Evolutionary conservation across 73 alveolate genomes (phyloP), one percentile per base, ranked within the genome.

Genomic region (Paramecium pentaurelia): DNA sequence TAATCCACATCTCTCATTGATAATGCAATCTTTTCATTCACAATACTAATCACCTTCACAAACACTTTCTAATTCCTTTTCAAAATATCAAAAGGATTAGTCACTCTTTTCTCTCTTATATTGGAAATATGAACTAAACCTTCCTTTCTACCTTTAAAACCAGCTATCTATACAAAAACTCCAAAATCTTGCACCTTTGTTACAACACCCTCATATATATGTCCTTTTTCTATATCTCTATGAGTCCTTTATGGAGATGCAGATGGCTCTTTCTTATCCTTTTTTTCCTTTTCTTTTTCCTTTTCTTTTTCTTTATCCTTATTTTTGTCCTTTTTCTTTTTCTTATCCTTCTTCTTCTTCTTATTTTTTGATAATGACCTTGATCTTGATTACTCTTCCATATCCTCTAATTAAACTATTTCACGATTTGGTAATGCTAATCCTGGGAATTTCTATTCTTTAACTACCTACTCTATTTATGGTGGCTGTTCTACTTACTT

Each of bases 1-100:
- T 98, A 96, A 93, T 98, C 99, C 16, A 96, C 98, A 80, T 97
- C 99, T 91, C 97, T 97, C 98, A 97, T 97, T 60, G 99, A 92
- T 51, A 98, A 95, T 71, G 96, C 93, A n/a, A 98, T 91, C 77
- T 98, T 96, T 27, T 98, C 98, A 64, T 95, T 75, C 30, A 98
- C 84, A 51, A 96, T 86, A 60, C 96, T 92, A 16, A 98, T 95
- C 70, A 97, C 99, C 71, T 87, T 94, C 68, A 97, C 98, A 64
- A 89, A 94, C 9, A 92, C 98, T 64, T 90, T 93, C 36, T 93
- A 87, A 42, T 83, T 83, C 27, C 80, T 20, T 18, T 45, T 89
- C 1, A 97, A 97, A 1, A 96, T 64, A 85, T 98, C 98, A 58
- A 88, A 91, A 7, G 96, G 95, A 77, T 95, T 92, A 36, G 92